Evolutionary conservation across 2,329 filamentous ascomycete genomes (phyloP).

Genomic region (Beauveria caledonica): DNA sequence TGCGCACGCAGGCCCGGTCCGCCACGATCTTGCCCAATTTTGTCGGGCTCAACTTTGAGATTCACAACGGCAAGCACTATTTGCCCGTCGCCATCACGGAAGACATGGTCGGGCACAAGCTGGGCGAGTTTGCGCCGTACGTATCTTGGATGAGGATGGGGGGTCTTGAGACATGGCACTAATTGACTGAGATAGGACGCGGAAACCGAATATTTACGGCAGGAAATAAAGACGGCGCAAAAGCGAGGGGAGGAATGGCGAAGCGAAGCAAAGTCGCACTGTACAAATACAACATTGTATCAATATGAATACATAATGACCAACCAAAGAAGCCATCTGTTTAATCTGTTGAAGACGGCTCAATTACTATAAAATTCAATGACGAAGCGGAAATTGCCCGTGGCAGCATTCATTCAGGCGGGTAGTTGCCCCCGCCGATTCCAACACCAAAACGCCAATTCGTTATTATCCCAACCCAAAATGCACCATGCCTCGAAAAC

Average conservation of each 20-base stretch:
- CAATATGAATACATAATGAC: slow-evolving; percentile 17
- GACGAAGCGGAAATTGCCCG: background rate
- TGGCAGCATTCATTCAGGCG: background rate
- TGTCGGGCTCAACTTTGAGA: slow-evolving; percentile 79
- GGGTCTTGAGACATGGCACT: background rate
- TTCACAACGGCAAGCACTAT: slow-evolving; percentile 88
- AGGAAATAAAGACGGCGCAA: slow-evolving; percentile 12
- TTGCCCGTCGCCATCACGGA: slow-evolving; percentile 77
- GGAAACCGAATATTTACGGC: slow-evolving; percentile 49
- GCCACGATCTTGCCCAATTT: slow-evolving; percentile 91
- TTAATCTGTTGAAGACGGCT: background rate
- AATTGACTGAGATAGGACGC: slow-evolving; percentile 34
- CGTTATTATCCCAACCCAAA: slow-evolving; percentile 4
- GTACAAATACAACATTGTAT: slow-evolving; percentile 24
- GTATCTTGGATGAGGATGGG: slow-evolving; percentile 27
- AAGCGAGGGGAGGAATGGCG: background rate
- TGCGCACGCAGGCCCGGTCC: slow-evolving; percentile 77
- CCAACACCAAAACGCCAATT: slow-evolving; percentile 16
- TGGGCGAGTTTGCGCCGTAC: slow-evolving; percentile 86
- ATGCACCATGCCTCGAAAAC: slow-evolving; percentile 3
- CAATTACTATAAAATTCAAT: background rate
- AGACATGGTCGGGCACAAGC: slow-evolving; percentile 93
- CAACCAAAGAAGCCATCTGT: background rate
- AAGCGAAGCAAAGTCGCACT: slow-evolving; percentile 11
- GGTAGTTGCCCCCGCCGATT: background rate